Evolutionary conservation across 2,329 filamentous ascomycete genomes (phyloP).

Genomic region (Apiospora sp.): DNA sequence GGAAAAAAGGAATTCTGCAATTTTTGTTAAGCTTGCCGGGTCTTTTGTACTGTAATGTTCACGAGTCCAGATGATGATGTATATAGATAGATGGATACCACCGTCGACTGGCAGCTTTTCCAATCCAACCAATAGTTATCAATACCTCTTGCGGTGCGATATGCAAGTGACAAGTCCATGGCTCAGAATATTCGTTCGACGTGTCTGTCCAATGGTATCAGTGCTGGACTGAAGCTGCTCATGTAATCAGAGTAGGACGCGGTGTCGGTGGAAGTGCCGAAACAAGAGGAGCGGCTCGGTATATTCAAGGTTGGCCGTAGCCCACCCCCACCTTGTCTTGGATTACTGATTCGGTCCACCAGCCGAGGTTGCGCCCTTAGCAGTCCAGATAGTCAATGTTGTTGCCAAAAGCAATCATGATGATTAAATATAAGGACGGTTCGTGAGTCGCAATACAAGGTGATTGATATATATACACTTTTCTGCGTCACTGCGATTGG

Average conservation of each 20-base stretch:
- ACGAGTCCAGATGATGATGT: constrained; percentile 19
- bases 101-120: constrained; percentile 20
- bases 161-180: neutral
- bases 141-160: neutral
- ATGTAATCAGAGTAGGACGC: neutral
- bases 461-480: neutral
- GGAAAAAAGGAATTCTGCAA: neutral
- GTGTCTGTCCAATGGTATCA: too few species aligned
- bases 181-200: neutral
- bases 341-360: constrained; percentile 13
- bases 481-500: neutral
- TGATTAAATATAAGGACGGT: neutral
- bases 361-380: constrained; percentile 3
- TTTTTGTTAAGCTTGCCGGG: constrained; percentile 13
- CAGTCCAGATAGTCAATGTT: neutral
- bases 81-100: constrained; percentile 23
- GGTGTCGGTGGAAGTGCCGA: neutral
- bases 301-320: neutral
- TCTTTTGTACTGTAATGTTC: constrained; percentile 15
- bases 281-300: neutral
- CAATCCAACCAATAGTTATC: neutral
- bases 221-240: neutral
- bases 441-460: neutral
- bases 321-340: neutral
- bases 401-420: neutral